Base-by-base conservation (phyloP, 108 stramenopile genomes). In the Nannochloropsis granulata region DNA sequence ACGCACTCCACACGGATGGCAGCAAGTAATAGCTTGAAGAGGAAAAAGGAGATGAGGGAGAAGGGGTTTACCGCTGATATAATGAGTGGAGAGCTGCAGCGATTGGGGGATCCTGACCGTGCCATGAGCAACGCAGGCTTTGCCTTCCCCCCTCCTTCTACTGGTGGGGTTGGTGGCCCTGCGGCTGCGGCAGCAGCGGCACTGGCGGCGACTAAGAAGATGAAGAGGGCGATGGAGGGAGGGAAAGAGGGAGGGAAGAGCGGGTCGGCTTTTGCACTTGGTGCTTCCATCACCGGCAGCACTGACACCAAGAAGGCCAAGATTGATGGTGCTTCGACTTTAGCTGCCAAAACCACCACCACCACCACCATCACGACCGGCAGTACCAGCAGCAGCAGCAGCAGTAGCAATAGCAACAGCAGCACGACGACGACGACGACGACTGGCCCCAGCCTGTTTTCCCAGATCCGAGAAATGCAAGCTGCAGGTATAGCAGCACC, bases 1-100 rank as follows among this genome's bases (percentile, higher is more conserved):
- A 88, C 88, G 79, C 84, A 88, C 81, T 84, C 84, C 34, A 82
- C 78, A 24, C 82, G 81, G 0, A 82, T 82, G 2, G 23, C 71
- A 21, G 79, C 86, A 21, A 45, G 78, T 12, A 45, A 56, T 42
- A 34, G 13, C 3, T n/a, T 71, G 7, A 71, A 71, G 56, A 16
- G 56, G 21, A n/a, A n/a, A 10, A 71, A n/a, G 56, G 56, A 71
- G 16, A 71, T 71, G 82, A 78, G 10, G 82, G 79, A 79, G 82
- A 82, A 12, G 81, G 81, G 8, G 25, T 34, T 82, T 45, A 16
- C 83, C 43, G 83, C n/a, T 71, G 79, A 25, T 19, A 79, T 34
- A 25, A 56, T 82, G 23, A 43, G 24, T 44, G 24, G 43, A 46
- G 78, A 24, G 71, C 23, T 23, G 82, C 78, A 13, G 42, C 43